Percentiles rank a stretch among this genome's conserved stretches.
Conservation (phyloP, 2,329 filamentous ascomycete species). For the Hypoxylon sp. region DNA sequence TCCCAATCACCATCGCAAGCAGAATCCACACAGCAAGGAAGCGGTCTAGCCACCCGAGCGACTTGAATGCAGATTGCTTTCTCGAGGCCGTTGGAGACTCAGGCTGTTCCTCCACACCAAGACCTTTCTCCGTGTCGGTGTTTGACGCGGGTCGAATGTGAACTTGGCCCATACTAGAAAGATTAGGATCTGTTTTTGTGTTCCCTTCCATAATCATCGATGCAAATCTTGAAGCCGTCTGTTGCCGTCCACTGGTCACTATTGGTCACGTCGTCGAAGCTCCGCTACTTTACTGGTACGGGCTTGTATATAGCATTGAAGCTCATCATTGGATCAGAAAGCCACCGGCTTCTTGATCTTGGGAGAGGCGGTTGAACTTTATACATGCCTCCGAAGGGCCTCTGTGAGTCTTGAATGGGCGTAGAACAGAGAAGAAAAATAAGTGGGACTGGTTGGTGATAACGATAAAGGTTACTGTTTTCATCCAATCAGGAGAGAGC, state of each 20-base stretch:
- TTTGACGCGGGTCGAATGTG: conserved; percentile 14
- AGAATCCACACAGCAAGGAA: conserved; percentile 81
- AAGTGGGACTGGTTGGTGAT: neutral
- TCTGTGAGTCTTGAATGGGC: neutral
- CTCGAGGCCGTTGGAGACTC: conserved; percentile 4
- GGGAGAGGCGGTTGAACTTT: neutral
- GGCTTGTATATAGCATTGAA: neutral
- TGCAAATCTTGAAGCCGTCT: neutral
- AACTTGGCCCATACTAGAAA: conserved; percentile 8
- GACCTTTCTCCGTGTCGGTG: conserved; percentile 14
- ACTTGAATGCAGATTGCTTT: conserved; percentile 62
- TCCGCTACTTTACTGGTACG: neutral
- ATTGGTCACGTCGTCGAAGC: neutral
- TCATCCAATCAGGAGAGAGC: conserved; percentile 46
- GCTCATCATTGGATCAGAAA: neutral
- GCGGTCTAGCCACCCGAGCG: conserved; percentile 71
- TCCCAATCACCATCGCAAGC: conserved; percentile 80
- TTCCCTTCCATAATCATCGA: conserved; percentile 12
- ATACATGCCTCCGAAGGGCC: neutral
- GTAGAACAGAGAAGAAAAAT: neutral
- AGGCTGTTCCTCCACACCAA: conserved; percentile 34
- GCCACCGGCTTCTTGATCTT: neutral
- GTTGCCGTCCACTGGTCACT: neutral
- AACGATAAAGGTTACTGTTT: neutral
- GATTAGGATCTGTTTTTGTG: conserved; percentile 9